phyloP scores from a whole-genome alignment of 371 early-diverging fungal species.

The Rhizomucor miehei region DNA sequence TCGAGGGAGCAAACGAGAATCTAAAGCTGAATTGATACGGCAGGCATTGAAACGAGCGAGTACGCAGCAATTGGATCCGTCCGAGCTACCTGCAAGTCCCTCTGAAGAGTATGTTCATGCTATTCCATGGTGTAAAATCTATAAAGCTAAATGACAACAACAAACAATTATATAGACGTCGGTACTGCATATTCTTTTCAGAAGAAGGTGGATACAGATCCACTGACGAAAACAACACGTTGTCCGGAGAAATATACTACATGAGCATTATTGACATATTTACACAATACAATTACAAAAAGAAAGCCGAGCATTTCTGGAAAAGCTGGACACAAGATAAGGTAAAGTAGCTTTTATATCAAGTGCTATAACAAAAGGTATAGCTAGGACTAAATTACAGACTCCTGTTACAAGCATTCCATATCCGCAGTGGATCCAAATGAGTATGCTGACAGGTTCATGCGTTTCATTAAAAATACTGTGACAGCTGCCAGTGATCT shows the following conservation, averaged over 20 bases:
- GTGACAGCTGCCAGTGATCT: no score
- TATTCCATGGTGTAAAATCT: background rate
- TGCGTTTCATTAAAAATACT: slow-evolving; percentile 68
- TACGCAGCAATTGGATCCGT: slow-evolving; percentile 59
- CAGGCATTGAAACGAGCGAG: slow-evolving; percentile 65
- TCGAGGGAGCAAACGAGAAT: slow-evolving; percentile 39
- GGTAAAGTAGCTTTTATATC: slow-evolving; percentile 28
- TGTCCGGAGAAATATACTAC: slow-evolving; percentile 77
- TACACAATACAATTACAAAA: slow-evolving; percentile 84
- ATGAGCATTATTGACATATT: slow-evolving; percentile 95
- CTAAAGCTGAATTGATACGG: slow-evolving; percentile 63
- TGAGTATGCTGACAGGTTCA: slow-evolving; percentile 82
- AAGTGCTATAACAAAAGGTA: no score
- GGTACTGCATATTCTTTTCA: slow-evolving; percentile 77
- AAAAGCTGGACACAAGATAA: slow-evolving; percentile 79
- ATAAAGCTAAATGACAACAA: background rate
- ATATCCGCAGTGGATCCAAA: slow-evolving; percentile 89
- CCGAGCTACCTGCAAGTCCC: slow-evolving; percentile 45
- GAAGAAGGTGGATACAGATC: slow-evolving; percentile 90
- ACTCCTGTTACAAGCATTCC: slow-evolving; percentile 33
- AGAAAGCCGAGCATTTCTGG: slow-evolving; percentile 83
- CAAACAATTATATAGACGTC: slow-evolving; percentile 33
- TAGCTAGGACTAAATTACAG: background rate
- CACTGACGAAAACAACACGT: slow-evolving; percentile 66
- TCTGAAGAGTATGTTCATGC: slow-evolving; percentile 42